Evolutionary conservation across 345 rosid species (phyloP).

Genomic region (Capsella bursapastoris): DNA sequence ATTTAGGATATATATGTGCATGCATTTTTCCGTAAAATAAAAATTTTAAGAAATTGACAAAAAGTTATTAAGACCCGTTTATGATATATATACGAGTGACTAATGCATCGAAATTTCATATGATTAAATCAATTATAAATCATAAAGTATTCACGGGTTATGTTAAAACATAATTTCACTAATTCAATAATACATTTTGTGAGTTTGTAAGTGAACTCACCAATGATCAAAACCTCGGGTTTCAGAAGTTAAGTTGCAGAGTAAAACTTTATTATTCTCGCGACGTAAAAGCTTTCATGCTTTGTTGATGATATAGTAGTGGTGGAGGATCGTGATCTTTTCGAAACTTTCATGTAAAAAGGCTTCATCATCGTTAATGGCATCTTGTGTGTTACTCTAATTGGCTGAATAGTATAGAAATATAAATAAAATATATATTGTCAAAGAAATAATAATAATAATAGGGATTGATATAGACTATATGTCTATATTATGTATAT

Average conservation of each 20-base stretch:
- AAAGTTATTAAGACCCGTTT: not conserved
- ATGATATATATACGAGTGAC: not conserved
- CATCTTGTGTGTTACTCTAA: conserved; percentile 16
- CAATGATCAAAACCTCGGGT: conserved; percentile 2
- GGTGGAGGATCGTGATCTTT: conserved; percentile 44
- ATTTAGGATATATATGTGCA: not conserved
- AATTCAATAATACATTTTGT: not conserved
- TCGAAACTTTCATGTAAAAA: conserved; percentile 33
- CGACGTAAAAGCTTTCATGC: conserved; percentile 30
- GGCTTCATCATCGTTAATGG: conserved; percentile 38
- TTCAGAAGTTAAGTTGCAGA: not conserved
- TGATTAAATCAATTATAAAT: not conserved
- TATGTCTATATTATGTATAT: not conserved
- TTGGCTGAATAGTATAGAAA: not conserved
- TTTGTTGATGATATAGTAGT: conserved; percentile 24
- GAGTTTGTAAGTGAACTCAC: not conserved
- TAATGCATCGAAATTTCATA: not conserved
- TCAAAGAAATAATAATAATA: conserved; percentile 23
- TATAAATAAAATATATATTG: not conserved
- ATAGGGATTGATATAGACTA: conserved; percentile 21
- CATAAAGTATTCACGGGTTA: not conserved
- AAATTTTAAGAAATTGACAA: not conserved
- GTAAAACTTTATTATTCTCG: conserved; percentile 11
- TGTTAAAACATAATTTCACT: not conserved
- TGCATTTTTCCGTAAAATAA: not conserved